phyloP scores from a whole-genome alignment of 73 alveolate species.

The Paraurostyla sp. region DNA sequence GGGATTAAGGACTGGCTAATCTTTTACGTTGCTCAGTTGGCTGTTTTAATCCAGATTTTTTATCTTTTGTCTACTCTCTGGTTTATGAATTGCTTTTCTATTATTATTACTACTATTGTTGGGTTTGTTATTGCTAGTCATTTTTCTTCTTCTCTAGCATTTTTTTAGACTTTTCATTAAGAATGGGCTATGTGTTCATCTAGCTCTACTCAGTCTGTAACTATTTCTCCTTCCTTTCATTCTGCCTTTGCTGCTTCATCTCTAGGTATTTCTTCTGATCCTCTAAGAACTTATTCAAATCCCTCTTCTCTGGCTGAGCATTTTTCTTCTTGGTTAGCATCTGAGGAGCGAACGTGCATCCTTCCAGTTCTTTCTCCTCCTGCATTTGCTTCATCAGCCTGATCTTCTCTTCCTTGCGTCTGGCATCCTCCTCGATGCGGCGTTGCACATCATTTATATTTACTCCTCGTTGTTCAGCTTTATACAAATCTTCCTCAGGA shows the following conservation, averaged over 20 bases:
- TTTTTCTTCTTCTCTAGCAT: conserved; percentile 36
- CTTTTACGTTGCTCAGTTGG: too few species aligned
- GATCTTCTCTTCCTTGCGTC: conserved; percentile 50
- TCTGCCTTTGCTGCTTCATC: not conserved
- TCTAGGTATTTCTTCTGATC: conserved; percentile 61
- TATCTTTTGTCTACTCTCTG: not conserved
- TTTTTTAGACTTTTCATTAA: conserved; percentile 39
- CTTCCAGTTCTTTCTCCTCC: conserved; percentile 61
- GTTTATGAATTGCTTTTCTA: not conserved
- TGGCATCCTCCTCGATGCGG: conserved; percentile 12
- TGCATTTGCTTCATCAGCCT: not conserved
- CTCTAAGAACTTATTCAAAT: conserved; percentile 65
- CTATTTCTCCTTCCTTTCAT: conserved; percentile 18
- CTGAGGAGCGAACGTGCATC: conserved; percentile 67
- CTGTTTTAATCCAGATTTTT: too few species aligned
- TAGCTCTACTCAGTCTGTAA: not conserved
- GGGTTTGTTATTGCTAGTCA: not conserved
- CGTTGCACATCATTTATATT: conserved; percentile 13
- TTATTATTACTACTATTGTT: not conserved
- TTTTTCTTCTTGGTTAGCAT: conserved; percentile 49
- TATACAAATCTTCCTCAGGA: conserved; percentile 52
- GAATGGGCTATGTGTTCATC: not conserved
- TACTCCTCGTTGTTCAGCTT: conserved; percentile 17
- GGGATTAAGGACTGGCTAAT: conserved; percentile 21
- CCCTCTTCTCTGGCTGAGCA: conserved; percentile 53